These are phyloP conservation scores for Ilyonectria sp. DNA, from an alignment of 2,329 filamentous ascomycete species.

Conservation along the genomic window DNA sequence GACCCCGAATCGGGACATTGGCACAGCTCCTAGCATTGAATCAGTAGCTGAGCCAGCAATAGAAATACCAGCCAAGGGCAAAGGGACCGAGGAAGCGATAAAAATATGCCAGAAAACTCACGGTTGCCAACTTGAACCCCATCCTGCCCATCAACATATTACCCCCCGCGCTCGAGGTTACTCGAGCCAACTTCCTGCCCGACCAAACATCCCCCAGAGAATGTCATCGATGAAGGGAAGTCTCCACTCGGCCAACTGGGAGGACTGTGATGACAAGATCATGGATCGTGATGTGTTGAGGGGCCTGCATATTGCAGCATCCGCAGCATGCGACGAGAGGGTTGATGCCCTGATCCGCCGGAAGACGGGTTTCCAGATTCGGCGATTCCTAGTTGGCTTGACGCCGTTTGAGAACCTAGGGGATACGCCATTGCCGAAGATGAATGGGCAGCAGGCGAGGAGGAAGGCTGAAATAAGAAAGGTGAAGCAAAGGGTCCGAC, in stretches of 20 bases:
- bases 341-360: slow-evolving; percentile 67
- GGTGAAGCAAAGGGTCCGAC: slow-evolving; percentile 55
- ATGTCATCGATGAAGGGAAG: slow-evolving; percentile 53
- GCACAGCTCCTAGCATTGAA: not conserved
- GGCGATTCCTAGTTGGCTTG: slow-evolving; percentile 69
- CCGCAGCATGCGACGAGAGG: slow-evolving; percentile 69
- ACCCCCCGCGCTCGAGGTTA: slow-evolving; percentile 49
- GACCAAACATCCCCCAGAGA: slow-evolving; percentile 54
- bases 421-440: slow-evolving; percentile 46
- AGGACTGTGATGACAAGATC: slow-evolving; percentile 58
- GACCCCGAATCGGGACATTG: slow-evolving; percentile 12
- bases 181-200: slow-evolving; percentile 43
- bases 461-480: slow-evolving; percentile 53
- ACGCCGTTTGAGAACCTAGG: slow-evolving; percentile 65
- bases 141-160: slow-evolving; percentile 39
- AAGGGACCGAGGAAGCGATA: not conserved
- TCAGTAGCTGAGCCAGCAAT: slow-evolving; percentile 2
- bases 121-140: not conserved
- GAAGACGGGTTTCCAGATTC: slow-evolving; percentile 67
- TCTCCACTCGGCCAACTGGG: slow-evolving; percentile 40
- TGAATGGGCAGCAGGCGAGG: slow-evolving; percentile 45
- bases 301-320: slow-evolving; percentile 69
- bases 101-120: not conserved
- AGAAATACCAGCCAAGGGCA: slow-evolving; percentile 6
- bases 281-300: slow-evolving; percentile 67